Evolutionary conservation across 192 early-diverging fungal species (phyloP).

Genomic region (Rhizoclosmatium sp.): DNA sequence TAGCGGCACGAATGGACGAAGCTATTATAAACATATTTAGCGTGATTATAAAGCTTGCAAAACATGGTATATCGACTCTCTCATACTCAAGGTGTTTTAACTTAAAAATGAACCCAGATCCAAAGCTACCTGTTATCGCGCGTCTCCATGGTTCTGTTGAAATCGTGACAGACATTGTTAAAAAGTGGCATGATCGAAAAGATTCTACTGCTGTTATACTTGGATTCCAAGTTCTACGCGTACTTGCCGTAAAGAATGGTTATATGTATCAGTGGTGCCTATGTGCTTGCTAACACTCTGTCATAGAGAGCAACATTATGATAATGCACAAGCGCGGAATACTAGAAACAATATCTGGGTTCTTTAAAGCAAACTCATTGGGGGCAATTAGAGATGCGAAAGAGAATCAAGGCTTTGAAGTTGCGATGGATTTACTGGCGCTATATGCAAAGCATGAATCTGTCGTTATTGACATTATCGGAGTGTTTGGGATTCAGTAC

Average conservation of each 20-base stretch:
- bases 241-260: constrained; percentile 52
- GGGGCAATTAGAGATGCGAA: not conserved
- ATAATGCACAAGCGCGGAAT: constrained; percentile 50
- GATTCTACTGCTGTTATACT: constrained; percentile 41
- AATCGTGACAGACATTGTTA: constrained; percentile 42
- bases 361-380: constrained; percentile 31
- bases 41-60: constrained; percentile 47
- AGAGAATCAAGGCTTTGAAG: constrained; percentile 31
- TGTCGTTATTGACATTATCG: constrained; percentile 40
- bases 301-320: constrained; percentile 49
- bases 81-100: constrained; percentile 14
- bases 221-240: constrained; percentile 44
- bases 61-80: constrained; percentile 42
- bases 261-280: constrained; percentile 1
- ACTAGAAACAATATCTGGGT: constrained; percentile 34
- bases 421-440: constrained; percentile 44
- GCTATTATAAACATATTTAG: constrained; percentile 43
- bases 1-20: constrained; percentile 48
- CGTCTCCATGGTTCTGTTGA: constrained; percentile 49
- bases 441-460: constrained; percentile 38
- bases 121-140: constrained; percentile 50
- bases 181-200: constrained; percentile 49
- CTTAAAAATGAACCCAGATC: constrained; percentile 30
- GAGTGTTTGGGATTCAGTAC: constrained; percentile 26
- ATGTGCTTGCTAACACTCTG: constrained; percentile 14